Evolutionary conservation across 1,139 yeast species (phyloP), one percentile per base, ranked within the genome.

Genomic region (Meyerozyma guilliermondii): DNA sequence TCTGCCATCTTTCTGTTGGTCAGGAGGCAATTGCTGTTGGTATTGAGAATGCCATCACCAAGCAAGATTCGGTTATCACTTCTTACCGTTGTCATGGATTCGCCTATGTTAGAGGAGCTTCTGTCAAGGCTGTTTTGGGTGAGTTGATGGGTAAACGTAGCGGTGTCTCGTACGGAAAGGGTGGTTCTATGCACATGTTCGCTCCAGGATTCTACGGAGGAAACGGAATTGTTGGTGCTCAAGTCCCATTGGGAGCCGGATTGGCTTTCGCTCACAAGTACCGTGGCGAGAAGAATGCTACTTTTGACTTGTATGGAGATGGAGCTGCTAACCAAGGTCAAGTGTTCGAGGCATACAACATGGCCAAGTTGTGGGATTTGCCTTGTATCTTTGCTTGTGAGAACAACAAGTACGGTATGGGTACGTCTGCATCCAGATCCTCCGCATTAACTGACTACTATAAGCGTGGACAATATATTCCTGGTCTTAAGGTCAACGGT

Each of bases 311-410:
- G 54, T 92, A 92, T 71, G 98, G 98, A 71, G 98, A 92, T 63
- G 98, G 98, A 78, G 98, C 98, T 43, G 83, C 98, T 51, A 92
- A 92, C 77, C 98, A 92, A 73, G 98, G 98, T 63, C 98, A 92
- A 74, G 97, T 91, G 50, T 94, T 92, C 59, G 98, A 92, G 74
- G 70, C 97, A 41, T 92, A 77, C 78, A 92, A 92, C 81, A 92
- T 92, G 98, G 98, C 98, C 62, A 94, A 92, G 74, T 81, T 92
- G 66, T 92, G 97, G 97, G 83, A 89, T 71, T 80, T 92, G 63
- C 98, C 98, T 53, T 84, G 88, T 63, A 72, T 92, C 53, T 92
- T 88, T 64, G 89, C 94, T 52, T 92, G 98, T 78, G 98, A 92
- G 74, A 92, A 92, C 80, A 92, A 92, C 83, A 92, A 89, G 75